A percentile compares a stretch with the other conserved stretches of the same genome.
Conservation (phyloP, 2,329 filamentous ascomycete genomes). For the Ceratocystis destructans region DNA sequence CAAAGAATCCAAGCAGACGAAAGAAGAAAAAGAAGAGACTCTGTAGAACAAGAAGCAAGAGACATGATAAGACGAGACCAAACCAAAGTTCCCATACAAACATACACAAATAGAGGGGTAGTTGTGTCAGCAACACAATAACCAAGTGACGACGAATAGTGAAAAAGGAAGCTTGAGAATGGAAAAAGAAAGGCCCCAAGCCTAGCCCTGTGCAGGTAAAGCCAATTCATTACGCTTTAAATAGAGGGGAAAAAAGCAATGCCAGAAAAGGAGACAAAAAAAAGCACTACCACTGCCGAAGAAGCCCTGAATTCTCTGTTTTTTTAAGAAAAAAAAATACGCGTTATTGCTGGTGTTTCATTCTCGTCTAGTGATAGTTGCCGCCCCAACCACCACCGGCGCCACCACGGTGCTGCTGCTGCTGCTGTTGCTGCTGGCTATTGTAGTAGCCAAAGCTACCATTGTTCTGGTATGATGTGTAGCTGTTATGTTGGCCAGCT, state of each 20-base stretch:
- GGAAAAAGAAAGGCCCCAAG: too few species aligned
- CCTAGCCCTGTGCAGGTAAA: too few species aligned
- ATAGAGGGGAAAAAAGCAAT: neutral
- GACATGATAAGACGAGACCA: too few species aligned
- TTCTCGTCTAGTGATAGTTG: conserved; percentile 38
- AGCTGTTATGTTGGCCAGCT: conserved; percentile 40
- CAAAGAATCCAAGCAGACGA: neutral
- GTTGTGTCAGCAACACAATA: too few species aligned
- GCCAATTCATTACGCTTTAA: too few species aligned
- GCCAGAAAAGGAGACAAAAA: neutral
- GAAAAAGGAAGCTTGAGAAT: neutral
- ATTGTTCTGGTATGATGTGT: conserved; percentile 37
- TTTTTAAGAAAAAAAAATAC: neutral
- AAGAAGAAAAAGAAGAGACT: neutral
- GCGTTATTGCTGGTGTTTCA: neutral
- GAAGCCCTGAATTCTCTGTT: neutral
- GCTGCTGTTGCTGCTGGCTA: conserved; percentile 27
- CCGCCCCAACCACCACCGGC: conserved; percentile 42
- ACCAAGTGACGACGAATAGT: neutral
- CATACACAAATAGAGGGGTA: neutral
- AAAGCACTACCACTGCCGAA: neutral
- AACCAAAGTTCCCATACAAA: neutral
- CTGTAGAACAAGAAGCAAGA: neutral
- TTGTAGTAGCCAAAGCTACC: conserved; percentile 39
- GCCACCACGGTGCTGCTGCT: conserved; percentile 14